Conservation (phyloP, 192 early-diverging fungal species). For the Linnemannia zychae region DNA sequence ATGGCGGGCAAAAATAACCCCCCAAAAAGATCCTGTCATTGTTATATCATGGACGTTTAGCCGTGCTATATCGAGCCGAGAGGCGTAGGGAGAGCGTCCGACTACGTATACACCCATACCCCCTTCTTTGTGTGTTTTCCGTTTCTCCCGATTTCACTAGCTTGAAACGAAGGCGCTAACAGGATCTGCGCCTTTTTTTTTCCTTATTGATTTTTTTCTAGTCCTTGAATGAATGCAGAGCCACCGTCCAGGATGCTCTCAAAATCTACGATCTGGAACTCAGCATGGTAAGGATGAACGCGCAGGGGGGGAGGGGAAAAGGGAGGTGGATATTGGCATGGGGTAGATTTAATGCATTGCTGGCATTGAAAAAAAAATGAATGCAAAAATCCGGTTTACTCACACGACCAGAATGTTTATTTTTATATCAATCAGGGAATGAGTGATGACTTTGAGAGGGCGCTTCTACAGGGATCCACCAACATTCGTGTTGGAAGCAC, state of each 20-base stretch:
- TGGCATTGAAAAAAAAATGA: background rate
- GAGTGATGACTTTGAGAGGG: slow-evolving; percentile 93
- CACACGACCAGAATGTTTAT: background rate
- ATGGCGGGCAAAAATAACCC: background rate
- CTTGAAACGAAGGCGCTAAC: too few relatives aligned
- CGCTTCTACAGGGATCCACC: slow-evolving; percentile 87
- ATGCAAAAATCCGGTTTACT: background rate
- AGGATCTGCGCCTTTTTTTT: background rate
- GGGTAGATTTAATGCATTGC: background rate
- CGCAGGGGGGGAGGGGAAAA: background rate
- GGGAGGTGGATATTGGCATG: background rate
- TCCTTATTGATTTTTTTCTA: slow-evolving; percentile 19
- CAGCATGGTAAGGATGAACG: slow-evolving; percentile 39
- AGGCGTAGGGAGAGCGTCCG: too few relatives aligned
- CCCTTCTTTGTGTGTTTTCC: background rate
- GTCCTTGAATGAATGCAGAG: slow-evolving; percentile 59
- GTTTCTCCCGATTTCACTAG: background rate
- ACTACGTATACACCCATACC: background rate
- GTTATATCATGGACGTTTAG: background rate
- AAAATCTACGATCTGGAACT: slow-evolving; percentile 34
- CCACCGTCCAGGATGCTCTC: slow-evolving; percentile 41
- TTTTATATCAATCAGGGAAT: slow-evolving; percentile 76
- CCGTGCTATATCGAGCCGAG: too few relatives aligned
- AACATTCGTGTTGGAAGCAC: slow-evolving; percentile 94
- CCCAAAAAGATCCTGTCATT: background rate